Base-by-base conservation (phyloP, 73 alveolate species). In the Stentor coeruleus region DNA sequence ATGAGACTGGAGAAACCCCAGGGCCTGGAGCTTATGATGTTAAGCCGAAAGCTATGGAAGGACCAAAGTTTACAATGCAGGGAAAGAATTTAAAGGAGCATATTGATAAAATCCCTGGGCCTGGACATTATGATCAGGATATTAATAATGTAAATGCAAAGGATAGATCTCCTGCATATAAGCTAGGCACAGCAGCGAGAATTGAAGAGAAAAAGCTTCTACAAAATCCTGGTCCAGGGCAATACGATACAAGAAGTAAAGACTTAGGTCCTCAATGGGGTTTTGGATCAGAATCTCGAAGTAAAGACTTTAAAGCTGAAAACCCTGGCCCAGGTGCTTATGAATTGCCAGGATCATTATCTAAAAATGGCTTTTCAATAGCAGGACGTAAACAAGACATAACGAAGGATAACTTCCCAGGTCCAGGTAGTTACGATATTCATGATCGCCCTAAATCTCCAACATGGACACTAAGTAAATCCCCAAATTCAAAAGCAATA, bases 241-340 rank as follows among this genome's bases (percentile, higher is more conserved):
- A 66, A 20, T 57, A 57, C 28, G 80, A 73, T 30, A 73, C 66
- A 31, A 83, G 79, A 66, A 42, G 37, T 39, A 58, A 83, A 83
- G 36, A 33, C 39, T 83, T 79, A 38, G 73, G 73, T 2, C 73
- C 73, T 57, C 73, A 31, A 20, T 57, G 73, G 73, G 28, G 28
- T 1, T 57, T 57, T 57, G 73, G 73, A 57, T 20, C 15, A 20
- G 73, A 57, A 57, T 20, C 73, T 20, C 15, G 73, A 57, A 57
- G 73, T 2, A n/a, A 57, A 20, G 28, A 57, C 28, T 1, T 31
- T 20, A 57, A 57, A 57, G 73, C 73, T 57, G 37, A 66, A 31
- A 20, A 20, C n/a, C 79, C 79, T 66, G 79, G 79, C 1, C 79
- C 79, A 28, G 79, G 79, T 28, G 79, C 79, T 26, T 66, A 66